Evolutionary conservation across 2,329 filamentous ascomycete genomes (phyloP).

Genomic region (Fusarium sp.): DNA sequence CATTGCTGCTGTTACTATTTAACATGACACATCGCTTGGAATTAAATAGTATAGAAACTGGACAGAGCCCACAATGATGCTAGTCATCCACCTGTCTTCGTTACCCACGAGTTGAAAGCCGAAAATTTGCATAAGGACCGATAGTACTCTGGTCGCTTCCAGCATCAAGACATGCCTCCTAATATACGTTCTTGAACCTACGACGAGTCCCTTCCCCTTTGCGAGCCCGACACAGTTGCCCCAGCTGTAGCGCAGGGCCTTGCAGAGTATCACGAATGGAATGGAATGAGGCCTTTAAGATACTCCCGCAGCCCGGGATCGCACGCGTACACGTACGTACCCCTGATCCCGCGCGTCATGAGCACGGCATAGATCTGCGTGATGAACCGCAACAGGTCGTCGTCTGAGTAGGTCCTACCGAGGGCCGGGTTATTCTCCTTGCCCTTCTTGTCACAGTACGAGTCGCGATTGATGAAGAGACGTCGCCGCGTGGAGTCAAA

Average conservation of each 20-base stretch:
- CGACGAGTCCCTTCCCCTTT: too few relatives aligned
- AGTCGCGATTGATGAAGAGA: slow-evolving; percentile 20
- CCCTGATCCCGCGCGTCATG: slow-evolving; percentile 18
- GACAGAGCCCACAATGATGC: too few relatives aligned
- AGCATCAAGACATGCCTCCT: too few relatives aligned
- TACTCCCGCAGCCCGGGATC: not conserved
- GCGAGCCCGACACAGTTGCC: too few relatives aligned
- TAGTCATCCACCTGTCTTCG: too few relatives aligned
- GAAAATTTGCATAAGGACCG: too few relatives aligned
- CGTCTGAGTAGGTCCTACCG: slow-evolving; percentile 16
- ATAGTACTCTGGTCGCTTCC: too few relatives aligned
- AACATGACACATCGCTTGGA: too few relatives aligned
- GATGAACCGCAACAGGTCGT: slow-evolving; percentile 19
- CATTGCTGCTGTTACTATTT: too few relatives aligned
- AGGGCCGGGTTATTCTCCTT: slow-evolving; percentile 21
- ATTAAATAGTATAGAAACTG: too few relatives aligned
- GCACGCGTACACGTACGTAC: slow-evolving; percentile 15
- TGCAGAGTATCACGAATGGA: slow-evolving; percentile 12
- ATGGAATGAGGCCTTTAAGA: slow-evolving; percentile 15
- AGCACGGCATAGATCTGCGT: slow-evolving; percentile 23
- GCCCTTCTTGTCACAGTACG: slow-evolving; percentile 23
- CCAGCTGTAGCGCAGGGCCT: not conserved
- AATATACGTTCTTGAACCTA: too few relatives aligned
- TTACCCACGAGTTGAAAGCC: too few relatives aligned
- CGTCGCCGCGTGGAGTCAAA: slow-evolving; percentile 13